Evolutionary conservation across 1,139 yeast genomes (phyloP).

Genomic region (Tardiomyces blankii): DNA sequence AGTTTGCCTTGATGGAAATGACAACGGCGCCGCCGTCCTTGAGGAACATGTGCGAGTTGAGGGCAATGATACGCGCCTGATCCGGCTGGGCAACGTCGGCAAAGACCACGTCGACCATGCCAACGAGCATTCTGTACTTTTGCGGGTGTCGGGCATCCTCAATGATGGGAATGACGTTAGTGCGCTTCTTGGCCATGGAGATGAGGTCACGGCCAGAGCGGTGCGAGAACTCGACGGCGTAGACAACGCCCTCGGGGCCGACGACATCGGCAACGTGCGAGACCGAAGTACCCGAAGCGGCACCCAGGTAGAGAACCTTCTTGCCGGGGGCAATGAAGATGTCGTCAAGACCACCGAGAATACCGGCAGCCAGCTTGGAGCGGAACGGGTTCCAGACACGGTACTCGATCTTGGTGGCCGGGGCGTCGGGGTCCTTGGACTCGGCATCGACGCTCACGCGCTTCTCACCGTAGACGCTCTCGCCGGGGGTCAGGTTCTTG

Average conservation of each 20-base stretch:
- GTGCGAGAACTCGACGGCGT: slow-evolving; percentile 98
- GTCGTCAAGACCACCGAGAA: slow-evolving; percentile 98
- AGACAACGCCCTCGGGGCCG: slow-evolving; percentile 97
- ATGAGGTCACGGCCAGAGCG: slow-evolving; percentile 99
- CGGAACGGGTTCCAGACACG: slow-evolving; percentile 99
- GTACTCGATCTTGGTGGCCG: slow-evolving; percentile 89
- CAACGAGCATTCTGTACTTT: slow-evolving; percentile 96
- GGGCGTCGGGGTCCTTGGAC: slow-evolving; percentile 64
- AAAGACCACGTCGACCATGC: slow-evolving; percentile 97
- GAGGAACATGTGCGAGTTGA: slow-evolving; percentile 94
- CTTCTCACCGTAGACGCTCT: slow-evolving; percentile 96
- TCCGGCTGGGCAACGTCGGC: slow-evolving; percentile 99
- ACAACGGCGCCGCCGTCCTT: slow-evolving; percentile 98
- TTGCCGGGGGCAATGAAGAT: slow-evolving; percentile 95
- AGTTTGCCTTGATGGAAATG: slow-evolving; percentile 97
- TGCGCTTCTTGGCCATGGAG: slow-evolving; percentile 99
- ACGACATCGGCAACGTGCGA: slow-evolving; percentile 97
- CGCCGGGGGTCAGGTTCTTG: slow-evolving; percentile 96
- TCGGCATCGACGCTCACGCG: slow-evolving; percentile 91
- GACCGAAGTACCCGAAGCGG: slow-evolving; percentile 98
- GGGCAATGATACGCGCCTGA: slow-evolving; percentile 98
- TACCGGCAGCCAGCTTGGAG: slow-evolving; percentile 99
- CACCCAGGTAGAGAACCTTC: slow-evolving; percentile 96
- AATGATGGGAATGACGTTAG: slow-evolving; percentile 94
- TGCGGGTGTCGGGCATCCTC: slow-evolving; percentile 99